phyloP scores from a whole-genome alignment of 2,329 filamentous ascomycete species.

The Ophiobolus disseminans region DNA sequence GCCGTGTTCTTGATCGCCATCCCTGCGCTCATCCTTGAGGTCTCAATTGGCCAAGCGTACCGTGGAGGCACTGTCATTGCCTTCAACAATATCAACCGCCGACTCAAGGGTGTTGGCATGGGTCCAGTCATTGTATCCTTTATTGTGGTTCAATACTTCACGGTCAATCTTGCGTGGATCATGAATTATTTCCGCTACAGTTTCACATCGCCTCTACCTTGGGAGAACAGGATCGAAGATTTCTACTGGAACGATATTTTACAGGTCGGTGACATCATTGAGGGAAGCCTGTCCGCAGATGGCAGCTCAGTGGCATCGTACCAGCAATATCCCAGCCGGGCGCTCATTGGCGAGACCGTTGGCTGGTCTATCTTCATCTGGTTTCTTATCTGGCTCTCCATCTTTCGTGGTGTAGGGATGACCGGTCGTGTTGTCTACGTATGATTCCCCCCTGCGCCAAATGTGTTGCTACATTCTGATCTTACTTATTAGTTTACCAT shows the following conservation, averaged over 20 bases:
- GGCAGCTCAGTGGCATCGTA: slow-evolving; percentile 53
- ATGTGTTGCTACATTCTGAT: not conserved
- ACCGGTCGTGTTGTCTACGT: slow-evolving; percentile 65
- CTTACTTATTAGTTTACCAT: slow-evolving; percentile 59
- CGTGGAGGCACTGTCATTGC: slow-evolving; percentile 63
- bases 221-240: slow-evolving; percentile 58
- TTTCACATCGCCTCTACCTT: slow-evolving; percentile 63
- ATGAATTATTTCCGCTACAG: slow-evolving; percentile 66
- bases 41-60: slow-evolving; percentile 61
- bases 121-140: slow-evolving; percentile 60
- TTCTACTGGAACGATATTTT: slow-evolving; percentile 62
- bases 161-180: slow-evolving; percentile 65
- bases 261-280: slow-evolving; percentile 53
- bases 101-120: slow-evolving; percentile 62
- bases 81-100: slow-evolving; percentile 59
- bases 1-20: slow-evolving; percentile 64
- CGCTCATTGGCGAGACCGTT: slow-evolving; percentile 63
- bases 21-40: slow-evolving; percentile 63
- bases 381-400: slow-evolving; percentile 66
- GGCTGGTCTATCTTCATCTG: slow-evolving; percentile 66
- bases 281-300: slow-evolving; percentile 46
- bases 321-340: slow-evolving; percentile 56
- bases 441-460: not conserved
- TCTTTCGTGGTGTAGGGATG: slow-evolving; percentile 65
- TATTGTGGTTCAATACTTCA: slow-evolving; percentile 65